Evolutionary conservation across 305 asterid genomes (phyloP).

Genomic region (Fraxinus velutina): DNA sequence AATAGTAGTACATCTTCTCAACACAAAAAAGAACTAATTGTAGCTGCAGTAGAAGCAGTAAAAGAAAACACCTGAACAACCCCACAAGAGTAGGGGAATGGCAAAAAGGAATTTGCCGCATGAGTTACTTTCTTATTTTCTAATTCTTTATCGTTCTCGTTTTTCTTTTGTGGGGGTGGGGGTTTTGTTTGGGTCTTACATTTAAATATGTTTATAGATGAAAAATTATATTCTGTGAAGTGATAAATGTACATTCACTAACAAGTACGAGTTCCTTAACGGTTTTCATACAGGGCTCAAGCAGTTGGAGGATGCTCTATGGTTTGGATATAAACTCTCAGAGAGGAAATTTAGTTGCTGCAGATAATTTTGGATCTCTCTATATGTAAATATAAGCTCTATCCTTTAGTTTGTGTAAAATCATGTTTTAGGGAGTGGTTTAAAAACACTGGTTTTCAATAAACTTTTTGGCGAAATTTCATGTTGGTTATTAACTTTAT

Average conservation of each 20-base stretch:
- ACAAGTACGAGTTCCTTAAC: constrained; percentile 1
- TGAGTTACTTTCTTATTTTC: background rate
- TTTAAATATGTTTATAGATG: background rate
- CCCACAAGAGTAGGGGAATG: background rate
- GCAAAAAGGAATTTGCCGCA: background rate
- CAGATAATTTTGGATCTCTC: constrained; percentile 88
- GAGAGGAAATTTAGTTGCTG: constrained; percentile 63
- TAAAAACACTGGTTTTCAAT: background rate
- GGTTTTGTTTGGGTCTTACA: background rate
- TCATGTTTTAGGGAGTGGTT: background rate
- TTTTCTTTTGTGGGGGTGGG: background rate
- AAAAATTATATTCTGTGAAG: background rate
- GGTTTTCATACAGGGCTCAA: constrained; percentile 64
- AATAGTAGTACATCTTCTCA: background rate
- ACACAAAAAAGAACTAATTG: background rate
- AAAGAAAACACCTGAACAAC: background rate
- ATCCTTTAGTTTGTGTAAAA: constrained; percentile 9
- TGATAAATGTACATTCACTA: background rate
- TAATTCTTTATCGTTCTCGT: background rate
- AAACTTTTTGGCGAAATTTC: background rate
- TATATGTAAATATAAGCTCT: constrained; percentile 54
- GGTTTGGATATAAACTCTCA: constrained; percentile 86
- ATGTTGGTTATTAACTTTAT: background rate
- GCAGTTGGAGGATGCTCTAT: constrained; percentile 85
- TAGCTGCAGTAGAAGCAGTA: background rate